Base-by-base conservation (phyloP, 2,329 filamentous ascomycete genomes). In the Xylariales sp. region DNA sequence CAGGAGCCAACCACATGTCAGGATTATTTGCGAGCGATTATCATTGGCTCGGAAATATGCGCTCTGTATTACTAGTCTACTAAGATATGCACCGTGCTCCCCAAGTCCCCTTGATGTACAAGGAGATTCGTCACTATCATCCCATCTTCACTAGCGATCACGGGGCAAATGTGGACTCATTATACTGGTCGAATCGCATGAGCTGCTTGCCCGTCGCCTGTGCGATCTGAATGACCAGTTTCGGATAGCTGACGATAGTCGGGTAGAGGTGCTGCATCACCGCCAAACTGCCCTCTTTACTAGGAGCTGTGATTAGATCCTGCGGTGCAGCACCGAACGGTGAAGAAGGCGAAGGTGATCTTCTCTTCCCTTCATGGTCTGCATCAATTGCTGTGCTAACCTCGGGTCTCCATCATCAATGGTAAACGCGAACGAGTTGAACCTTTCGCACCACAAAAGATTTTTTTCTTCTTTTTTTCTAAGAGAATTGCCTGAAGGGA, bases 271-370 rank as follows among this genome's bases (percentile, higher is more conserved):
- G 86, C 60, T 86, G 82, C 72, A 85, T 75, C 11, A 86, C 82
- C 1, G 82, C 78, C 38, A 86, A 62, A 50, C 69, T 71, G 2
- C 82, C 82, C 1, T 81, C 82, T 51, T 73, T 76, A 18, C 76
- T 78, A 36, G 86, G 71, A 52, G 83, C 84, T 15, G 76, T 82
- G n/a, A 65, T 61, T 2, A 56, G 46, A 53, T 84, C 78, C 15
- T 77, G 63, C 0, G 86, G 68, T 2, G 80, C 77, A 3, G 73
- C 70, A 7, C 81, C 82, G 29, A 85, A 80, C 22, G 80, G n/a
- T 83, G 64, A 86, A 86, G 60, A 86, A 86, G 2, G 82, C 86
- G 3, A 84, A 80, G 48, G 77, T 73, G 51, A 86, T 79, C 40
- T 65, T 59, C 38, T 80, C 81, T 14, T 75, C 72, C n/a, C n/a